Percentiles rank a stretch among this genome's conserved stretches.
phyloP scores from a whole-genome alignment of 768 basidiomycete genomes.

The Gloeopeniophorella convolvens region DNA sequence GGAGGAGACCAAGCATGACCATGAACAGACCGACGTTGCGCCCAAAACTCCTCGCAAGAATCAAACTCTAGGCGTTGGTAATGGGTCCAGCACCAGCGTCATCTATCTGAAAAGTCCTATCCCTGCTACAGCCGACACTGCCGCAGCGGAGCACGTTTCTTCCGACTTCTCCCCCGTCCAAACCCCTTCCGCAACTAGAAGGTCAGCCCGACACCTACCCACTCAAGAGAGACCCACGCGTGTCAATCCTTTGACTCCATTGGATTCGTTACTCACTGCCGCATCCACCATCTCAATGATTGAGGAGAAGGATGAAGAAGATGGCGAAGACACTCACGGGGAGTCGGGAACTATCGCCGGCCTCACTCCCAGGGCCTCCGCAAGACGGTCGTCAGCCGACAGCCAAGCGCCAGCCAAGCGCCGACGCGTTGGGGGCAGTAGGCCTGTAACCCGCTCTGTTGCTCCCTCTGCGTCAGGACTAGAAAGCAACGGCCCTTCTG shows the following conservation, averaged over 20 bases:
- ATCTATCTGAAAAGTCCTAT: conserved; percentile 20
- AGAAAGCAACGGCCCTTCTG: conserved; percentile 1
- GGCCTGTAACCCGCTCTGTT: conserved; percentile 6
- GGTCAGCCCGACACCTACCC: conserved; percentile 11
- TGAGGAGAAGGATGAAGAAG: conserved; percentile 31
- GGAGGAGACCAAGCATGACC: conserved; percentile 32
- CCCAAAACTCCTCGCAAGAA: conserved; percentile 19
- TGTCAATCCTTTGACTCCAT: conserved; percentile 37
- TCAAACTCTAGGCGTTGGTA: conserved; percentile 10
- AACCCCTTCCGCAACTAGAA: conserved; percentile 13
- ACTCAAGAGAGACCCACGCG: conserved; percentile 23
- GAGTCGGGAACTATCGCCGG: conserved; percentile 19
- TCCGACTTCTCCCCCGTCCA: conserved; percentile 23
- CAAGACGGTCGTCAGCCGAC: conserved; percentile 28
- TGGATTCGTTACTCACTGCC: conserved; percentile 56
- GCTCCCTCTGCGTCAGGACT: background rate
- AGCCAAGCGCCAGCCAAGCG: conserved; percentile 37
- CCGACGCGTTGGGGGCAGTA: conserved; percentile 24
- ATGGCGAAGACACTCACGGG: conserved; percentile 7
- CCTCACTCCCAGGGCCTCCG: conserved; percentile 11
- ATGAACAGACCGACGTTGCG: conserved; percentile 18
- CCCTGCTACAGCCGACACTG: conserved; percentile 6
- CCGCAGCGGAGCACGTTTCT: conserved; percentile 8
- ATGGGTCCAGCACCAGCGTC: conserved; percentile 13
- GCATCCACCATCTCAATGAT: conserved; percentile 47